Evolutionary conservation across 2,329 filamentous ascomycete genomes (phyloP).

Genomic region (Sphaceloma murrayae): DNA sequence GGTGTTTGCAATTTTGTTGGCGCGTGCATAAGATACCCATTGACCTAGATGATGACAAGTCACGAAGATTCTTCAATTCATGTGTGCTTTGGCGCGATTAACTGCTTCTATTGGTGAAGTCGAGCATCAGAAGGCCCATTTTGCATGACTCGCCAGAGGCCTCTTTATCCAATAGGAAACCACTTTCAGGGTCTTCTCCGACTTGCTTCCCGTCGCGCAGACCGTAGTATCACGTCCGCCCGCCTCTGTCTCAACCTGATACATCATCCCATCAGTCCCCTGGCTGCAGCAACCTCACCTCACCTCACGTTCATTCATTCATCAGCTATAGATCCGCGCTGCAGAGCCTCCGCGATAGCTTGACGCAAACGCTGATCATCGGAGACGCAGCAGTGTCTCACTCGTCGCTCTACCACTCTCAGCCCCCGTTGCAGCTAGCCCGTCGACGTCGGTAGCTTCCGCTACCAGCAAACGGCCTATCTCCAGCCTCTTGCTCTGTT

Average conservation of each 20-base stretch:
- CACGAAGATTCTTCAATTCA: no score
- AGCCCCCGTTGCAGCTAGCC: constrained; percentile 14
- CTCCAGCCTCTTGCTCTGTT: constrained; percentile 16
- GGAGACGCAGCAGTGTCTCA: constrained; percentile 5
- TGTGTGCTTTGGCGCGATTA: no score
- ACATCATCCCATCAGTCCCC: constrained; percentile 1
- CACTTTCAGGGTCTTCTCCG: constrained; percentile 11
- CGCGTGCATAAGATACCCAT: constrained; percentile 6
- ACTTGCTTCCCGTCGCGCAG: constrained; percentile 14
- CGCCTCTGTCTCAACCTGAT: constrained; percentile 13
- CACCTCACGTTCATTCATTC: constrained; percentile 3
- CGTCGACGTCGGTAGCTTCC: constrained; percentile 12
- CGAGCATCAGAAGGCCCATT: constrained; percentile 1
- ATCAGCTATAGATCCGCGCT: constrained; percentile 4
- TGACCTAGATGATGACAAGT: background rate
- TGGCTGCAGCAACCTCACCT: constrained; percentile 1
- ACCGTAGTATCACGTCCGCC: constrained; percentile 10
- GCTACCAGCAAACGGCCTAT: constrained; percentile 16
- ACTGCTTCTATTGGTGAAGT: no score
- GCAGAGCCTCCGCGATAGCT: background rate
- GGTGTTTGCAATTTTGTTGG: background rate
- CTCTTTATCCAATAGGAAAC: background rate
- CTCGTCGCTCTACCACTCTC: constrained; percentile 7
- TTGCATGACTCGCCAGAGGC: constrained; percentile 6
- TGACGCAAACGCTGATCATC: background rate